A percentile compares a stretch with the other conserved stretches of the same genome.
These are phyloP conservation scores for Botryotinia convoluta DNA, from an alignment of 2,329 filamentous ascomycete species.

Conservation along the genomic window DNA sequence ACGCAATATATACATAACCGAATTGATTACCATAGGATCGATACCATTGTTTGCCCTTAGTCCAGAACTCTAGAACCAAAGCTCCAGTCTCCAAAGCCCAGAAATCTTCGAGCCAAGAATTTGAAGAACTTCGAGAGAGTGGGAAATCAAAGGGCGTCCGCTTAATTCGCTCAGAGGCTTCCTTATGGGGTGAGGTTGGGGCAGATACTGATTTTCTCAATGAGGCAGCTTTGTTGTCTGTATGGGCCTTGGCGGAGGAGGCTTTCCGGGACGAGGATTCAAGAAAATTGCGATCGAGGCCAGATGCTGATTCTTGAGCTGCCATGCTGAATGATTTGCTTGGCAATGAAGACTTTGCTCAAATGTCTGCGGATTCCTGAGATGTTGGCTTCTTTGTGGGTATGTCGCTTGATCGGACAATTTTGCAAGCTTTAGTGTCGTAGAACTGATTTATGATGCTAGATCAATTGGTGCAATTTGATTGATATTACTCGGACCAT, in stretches of 20 bases:
- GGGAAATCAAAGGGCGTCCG: background rate
- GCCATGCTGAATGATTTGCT: background rate
- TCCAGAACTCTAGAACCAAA: background rate
- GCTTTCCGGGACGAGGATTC: background rate
- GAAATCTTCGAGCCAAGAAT: background rate
- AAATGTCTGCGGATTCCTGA: background rate
- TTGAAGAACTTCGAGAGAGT: background rate
- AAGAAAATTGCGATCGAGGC: background rate
- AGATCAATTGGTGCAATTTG: background rate
- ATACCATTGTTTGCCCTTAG: background rate
- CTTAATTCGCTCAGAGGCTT: no score
- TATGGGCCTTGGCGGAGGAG: no score
- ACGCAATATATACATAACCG: fast-evolving
- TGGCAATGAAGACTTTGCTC: background rate
- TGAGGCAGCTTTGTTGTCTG: background rate
- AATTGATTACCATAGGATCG: background rate
- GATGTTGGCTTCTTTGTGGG: background rate
- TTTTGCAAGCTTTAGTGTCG: no score
- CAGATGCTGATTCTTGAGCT: background rate
- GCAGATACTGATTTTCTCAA: background rate
- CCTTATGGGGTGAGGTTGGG: background rate
- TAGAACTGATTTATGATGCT: no score
- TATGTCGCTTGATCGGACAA: background rate
- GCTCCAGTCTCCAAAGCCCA: background rate
- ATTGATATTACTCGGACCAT: background rate